Conservation (phyloP, 106 monocot genomes). For the Acorus gramineus region DNA sequence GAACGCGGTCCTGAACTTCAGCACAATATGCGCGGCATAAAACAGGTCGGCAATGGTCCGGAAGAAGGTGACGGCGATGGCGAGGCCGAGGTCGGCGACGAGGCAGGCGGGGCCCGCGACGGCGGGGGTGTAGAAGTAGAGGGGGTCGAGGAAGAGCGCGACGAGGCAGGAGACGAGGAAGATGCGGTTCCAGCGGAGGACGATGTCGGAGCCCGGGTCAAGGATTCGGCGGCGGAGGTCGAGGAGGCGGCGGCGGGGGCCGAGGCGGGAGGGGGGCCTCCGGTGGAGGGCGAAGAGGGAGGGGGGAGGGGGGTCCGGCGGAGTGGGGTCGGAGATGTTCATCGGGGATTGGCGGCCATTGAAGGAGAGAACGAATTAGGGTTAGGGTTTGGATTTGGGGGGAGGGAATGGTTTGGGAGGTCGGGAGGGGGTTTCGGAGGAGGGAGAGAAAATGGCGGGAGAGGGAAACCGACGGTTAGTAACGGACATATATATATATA, state of each 20-base stretch:
- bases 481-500: too few species aligned
- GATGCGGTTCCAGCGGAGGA: constrained; percentile 71
- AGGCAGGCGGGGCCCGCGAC: constrained; percentile 61
- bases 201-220: constrained; percentile 59
- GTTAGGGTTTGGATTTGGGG: too few species aligned
- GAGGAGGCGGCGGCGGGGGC: constrained; percentile 20
- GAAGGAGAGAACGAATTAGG: too few species aligned
- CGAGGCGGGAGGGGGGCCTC: background rate
- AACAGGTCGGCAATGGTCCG: constrained; percentile 43
- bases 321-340: too few species aligned
- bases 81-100: constrained; percentile 37
- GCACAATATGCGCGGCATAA: constrained; percentile 45
- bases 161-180: constrained; percentile 70
- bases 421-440: too few species aligned
- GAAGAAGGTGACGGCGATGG: constrained; percentile 44
- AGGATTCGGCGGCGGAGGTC: constrained; percentile 39
- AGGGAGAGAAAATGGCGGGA: too few species aligned
- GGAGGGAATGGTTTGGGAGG: too few species aligned
- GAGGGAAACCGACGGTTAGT: too few species aligned
- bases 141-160: constrained; percentile 82
- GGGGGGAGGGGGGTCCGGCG: constrained; percentile 3
- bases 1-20: constrained; percentile 88
- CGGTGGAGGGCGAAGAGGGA: background rate
- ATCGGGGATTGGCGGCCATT: too few species aligned
- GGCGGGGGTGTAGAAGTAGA: constrained; percentile 71